These are phyloP conservation scores for Xylaria intraflava DNA, from an alignment of 495 filamentous ascomycete species.

Conservation along the genomic window DNA sequence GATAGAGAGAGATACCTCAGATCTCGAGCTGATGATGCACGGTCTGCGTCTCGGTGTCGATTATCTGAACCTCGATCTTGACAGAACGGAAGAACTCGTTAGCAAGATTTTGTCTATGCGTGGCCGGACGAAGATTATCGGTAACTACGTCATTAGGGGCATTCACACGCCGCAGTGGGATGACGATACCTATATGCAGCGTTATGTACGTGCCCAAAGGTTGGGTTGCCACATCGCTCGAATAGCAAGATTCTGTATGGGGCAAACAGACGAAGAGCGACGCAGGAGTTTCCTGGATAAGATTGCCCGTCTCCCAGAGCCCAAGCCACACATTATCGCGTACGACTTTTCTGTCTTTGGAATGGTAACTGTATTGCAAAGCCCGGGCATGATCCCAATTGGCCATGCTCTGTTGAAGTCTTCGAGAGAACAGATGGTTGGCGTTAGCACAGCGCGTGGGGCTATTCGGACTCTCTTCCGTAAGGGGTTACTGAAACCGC, in stretches of 20 bases:
- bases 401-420: slow-evolving; percentile 57
- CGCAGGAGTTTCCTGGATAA: slow-evolving; percentile 50
- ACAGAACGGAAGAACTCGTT: slow-evolving; percentile 45
- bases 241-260: slow-evolving; percentile 55
- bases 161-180: slow-evolving; percentile 54
- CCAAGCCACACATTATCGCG: slow-evolving; percentile 57
- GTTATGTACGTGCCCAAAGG: slow-evolving; percentile 50
- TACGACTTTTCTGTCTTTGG: slow-evolving; percentile 68
- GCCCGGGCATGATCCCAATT: slow-evolving; percentile 59
- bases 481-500: slow-evolving; percentile 54
- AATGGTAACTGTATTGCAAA: slow-evolving; percentile 60
- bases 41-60: slow-evolving; percentile 68
- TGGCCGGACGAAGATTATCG: slow-evolving; percentile 70
- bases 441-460: slow-evolving; percentile 42
- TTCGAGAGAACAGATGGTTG: slow-evolving; percentile 35
- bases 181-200: slow-evolving; percentile 48
- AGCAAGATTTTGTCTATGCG: slow-evolving; percentile 49
- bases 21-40: slow-evolving; percentile 57
- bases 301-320: slow-evolving; percentile 43
- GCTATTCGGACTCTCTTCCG: slow-evolving; percentile 47
- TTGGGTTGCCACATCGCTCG: slow-evolving; percentile 67
- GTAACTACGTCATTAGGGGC: slow-evolving; percentile 50
- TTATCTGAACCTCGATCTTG: slow-evolving; percentile 62
- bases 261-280: slow-evolving; percentile 51
- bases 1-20: slow-evolving; percentile 42